phyloP scores from a whole-genome alignment of 257 asterid species.

The Przewalskia tangutica region DNA sequence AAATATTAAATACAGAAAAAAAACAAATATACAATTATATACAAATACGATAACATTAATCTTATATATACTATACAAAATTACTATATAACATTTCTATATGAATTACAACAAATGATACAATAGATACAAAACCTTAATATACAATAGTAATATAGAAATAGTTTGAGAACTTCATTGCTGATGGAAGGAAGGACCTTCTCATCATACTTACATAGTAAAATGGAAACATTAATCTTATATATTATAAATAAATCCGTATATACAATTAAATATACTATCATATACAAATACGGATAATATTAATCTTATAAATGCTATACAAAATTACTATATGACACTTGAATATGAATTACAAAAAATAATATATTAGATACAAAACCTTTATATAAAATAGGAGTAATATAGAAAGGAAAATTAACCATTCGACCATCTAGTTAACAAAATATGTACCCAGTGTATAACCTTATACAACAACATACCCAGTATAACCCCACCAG shows the following conservation, averaged over 20 bases:
- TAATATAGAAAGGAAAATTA: no score
- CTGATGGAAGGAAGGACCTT: slow-evolving; percentile 95
- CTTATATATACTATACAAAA: not conserved
- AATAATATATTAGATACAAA: not conserved
- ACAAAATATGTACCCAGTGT: no score
- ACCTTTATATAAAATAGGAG: not conserved
- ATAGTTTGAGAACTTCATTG: slow-evolving; percentile 65
- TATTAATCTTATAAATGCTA: not conserved
- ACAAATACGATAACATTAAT: no score
- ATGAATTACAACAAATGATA: not conserved
- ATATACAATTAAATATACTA: not conserved
- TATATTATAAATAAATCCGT: not conserved
- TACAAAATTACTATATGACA: not conserved
- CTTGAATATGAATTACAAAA: not conserved
- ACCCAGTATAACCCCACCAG: no score
- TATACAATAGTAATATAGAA: no score
- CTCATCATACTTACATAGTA: slow-evolving; percentile 45
- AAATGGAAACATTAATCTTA: not conserved
- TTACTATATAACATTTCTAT: not conserved
- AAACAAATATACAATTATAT: not conserved
- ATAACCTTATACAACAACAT: not conserved
- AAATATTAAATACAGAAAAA: no score
- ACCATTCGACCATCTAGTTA: no score
- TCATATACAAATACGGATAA: not conserved
- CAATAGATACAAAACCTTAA: not conserved